Conservation (phyloP, 2,329 filamentous ascomycete species). For the Tolypocladium cylindrosporum region DNA sequence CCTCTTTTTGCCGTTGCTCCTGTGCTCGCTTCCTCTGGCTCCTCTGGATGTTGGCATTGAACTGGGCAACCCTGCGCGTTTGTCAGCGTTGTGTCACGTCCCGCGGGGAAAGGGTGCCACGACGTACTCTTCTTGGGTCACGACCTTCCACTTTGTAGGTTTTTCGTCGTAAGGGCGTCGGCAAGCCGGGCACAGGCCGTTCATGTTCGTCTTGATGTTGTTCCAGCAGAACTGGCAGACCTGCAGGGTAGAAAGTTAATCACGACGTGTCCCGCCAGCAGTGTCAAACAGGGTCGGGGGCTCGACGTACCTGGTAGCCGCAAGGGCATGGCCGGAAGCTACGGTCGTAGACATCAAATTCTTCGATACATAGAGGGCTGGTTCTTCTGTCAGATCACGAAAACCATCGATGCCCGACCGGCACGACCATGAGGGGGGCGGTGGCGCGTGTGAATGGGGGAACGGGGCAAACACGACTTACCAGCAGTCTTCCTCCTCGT, state of each 20-base stretch:
- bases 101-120: neutral
- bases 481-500: slow-evolving; percentile 63
- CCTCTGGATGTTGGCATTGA: slow-evolving; percentile 71
- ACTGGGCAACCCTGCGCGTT: slow-evolving; percentile 53
- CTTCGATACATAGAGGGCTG: slow-evolving; percentile 96
- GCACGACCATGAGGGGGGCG: neutral
- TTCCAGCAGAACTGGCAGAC: slow-evolving; percentile 99
- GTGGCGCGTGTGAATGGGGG: neutral
- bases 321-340: slow-evolving; percentile 97
- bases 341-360: slow-evolving; percentile 94
- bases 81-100: slow-evolving; percentile 3
- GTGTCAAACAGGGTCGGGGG: neutral
- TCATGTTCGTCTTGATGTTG: slow-evolving; percentile 97
- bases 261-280: neutral
- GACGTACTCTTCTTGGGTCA: slow-evolving; percentile 86
- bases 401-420: neutral
- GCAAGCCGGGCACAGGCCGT: slow-evolving; percentile 94
- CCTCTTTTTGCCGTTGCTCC: slow-evolving; percentile 81
- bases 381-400: neutral
- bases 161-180: slow-evolving; percentile 92
- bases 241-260: slow-evolving; percentile 33
- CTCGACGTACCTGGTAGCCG: slow-evolving; percentile 78
- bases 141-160: slow-evolving; percentile 93
- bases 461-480: slow-evolving; percentile 25
- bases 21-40: slow-evolving; percentile 87